Base-by-base conservation (phyloP, 257 asterid genomes). In the Ilex aquifolium region DNA sequence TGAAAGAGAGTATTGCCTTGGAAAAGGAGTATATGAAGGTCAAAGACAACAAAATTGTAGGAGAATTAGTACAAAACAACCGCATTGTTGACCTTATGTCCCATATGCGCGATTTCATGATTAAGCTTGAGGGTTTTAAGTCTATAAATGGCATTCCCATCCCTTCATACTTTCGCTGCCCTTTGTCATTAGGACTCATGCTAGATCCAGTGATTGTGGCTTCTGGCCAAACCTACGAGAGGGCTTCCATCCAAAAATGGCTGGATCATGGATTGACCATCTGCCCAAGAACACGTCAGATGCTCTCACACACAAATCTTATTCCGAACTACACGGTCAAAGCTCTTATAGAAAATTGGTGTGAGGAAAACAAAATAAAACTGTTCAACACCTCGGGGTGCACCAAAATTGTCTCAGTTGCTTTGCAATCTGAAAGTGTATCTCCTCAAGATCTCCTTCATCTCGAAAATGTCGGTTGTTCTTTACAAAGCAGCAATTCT, bases 151-250 rank as follows among this genome's bases (percentile, higher is more conserved):
- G 92, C 30, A 63, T 77, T 70, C 80, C 61, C 67, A 72, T 90
- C 70, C 97, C 96, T 36, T 70, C 85, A 15, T 80, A 77, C 67
- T 93, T 85, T 72, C 76, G 78, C 42, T 93, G 99, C 61, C 95
- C 97, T 7, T 76, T 93, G 61, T 90, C 97, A 57, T 70, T 84
- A 74, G 95, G 80, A 66, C 73, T 90, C 68, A 87, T 93, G 97
- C 62, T 60, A 61, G 96, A 93, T 61, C 99, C 99, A 2, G 99
- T 93, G 49, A 90, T 84, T 62, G 83, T 93, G 76, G 88, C 95
- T 69, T 93, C 99, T 1, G 99, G 99, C 59, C 92, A 87, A 76
- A 93, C 97, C 29, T 93, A 76, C 50, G 96, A 93, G 72, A 85
- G 85, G 71, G 65, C 83, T 30, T 80, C 90, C 59, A 86, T 90